phyloP scores from a whole-genome alignment of 73 alveolate genomes.

The Loxodes magnus region DNA sequence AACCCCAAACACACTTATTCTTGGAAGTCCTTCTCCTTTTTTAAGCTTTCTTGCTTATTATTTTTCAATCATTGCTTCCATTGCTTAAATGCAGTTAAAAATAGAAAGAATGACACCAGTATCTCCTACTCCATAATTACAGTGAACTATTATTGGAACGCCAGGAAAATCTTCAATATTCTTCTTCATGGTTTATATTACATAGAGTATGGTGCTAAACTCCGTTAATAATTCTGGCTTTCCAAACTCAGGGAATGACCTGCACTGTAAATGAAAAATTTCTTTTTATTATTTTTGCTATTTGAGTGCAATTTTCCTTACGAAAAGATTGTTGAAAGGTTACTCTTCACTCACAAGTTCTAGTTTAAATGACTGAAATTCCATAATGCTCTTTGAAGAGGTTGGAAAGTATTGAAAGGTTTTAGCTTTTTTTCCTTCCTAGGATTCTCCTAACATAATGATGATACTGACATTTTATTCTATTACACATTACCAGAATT shows the following conservation, averaged over 20 bases:
- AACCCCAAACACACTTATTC: slow-evolving; percentile 48
- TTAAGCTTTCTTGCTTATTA: too few species aligned
- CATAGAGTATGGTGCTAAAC: neutral
- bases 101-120: slow-evolving; percentile 86
- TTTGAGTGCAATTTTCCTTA: too few species aligned
- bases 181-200: slow-evolving; percentile 27
- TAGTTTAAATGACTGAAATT: too few species aligned
- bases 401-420: neutral
- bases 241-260: slow-evolving; percentile 92
- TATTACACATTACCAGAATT: slow-evolving; percentile 88
- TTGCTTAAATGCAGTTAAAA: slow-evolving; percentile 17
- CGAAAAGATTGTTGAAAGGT: too few species aligned
- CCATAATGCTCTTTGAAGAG: too few species aligned
- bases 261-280: slow-evolving; percentile 46
- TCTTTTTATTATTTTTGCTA: neutral
- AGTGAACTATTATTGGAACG: slow-evolving; percentile 88
- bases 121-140: slow-evolving; percentile 96
- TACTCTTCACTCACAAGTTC: too few species aligned
- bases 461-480: slow-evolving; percentile 65
- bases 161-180: slow-evolving; percentile 7
- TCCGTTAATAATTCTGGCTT: slow-evolving; percentile 45
- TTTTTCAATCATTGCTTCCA: slow-evolving; percentile 12
- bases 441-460: slow-evolving; percentile 70
- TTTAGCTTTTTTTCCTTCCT: slow-evolving; percentile 67
- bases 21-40: slow-evolving; percentile 16